Percentiles rank a stretch among this genome's conserved stretches.
Evolutionary conservation across 192 early-diverging fungal species (phyloP).

Genomic region (Entomortierella chlamydospora): DNA sequence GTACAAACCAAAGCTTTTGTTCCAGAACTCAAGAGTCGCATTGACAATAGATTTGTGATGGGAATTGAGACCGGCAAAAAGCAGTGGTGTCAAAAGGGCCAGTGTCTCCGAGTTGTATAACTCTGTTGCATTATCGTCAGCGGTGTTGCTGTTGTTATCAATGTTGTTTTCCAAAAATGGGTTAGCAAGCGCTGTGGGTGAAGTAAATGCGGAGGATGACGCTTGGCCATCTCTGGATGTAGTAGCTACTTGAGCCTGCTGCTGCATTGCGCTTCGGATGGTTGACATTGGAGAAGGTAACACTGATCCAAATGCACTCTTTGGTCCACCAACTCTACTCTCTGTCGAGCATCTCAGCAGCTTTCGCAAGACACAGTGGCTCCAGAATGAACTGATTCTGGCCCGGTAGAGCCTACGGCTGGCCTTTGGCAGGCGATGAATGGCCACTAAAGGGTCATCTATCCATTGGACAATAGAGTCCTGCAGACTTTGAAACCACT

Average conservation of each 20-base stretch:
- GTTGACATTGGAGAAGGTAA: conserved; percentile 6
- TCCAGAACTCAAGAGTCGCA: conserved; percentile 41
- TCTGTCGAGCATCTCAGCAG: conserved; percentile 5
- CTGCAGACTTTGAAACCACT: conserved; percentile 13
- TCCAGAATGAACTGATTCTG: conserved; percentile 22
- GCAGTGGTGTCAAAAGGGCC: not conserved
- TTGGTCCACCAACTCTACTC: not conserved
- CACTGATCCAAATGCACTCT: conserved; percentile 22
- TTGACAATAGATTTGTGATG: conserved; percentile 20
- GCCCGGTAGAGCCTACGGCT: conserved; percentile 1
- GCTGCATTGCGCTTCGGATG: conserved; percentile 21
- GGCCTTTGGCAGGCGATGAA: conserved; percentile 5
- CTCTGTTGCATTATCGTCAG: not conserved
- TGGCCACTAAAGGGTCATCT: conserved; percentile 5
- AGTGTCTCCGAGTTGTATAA: conserved; percentile 18
- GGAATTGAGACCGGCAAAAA: conserved; percentile 26
- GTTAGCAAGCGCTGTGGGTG: not conserved
- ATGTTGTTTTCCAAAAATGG: conserved; percentile 1
- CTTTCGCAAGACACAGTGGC: conserved; percentile 13
- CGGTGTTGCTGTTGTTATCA: not conserved
- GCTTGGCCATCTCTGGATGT: not conserved
- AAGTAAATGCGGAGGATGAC: conserved; percentile 1
- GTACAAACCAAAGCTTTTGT: conserved; percentile 22
- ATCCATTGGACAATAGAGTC: conserved; percentile 22
- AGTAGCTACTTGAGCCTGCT: not conserved